A percentile compares a stretch with the other conserved stretches of the same genome.
Evolutionary conservation across 116 monocot species (phyloP).

Genomic region (Papilionanthe hybrid): DNA sequence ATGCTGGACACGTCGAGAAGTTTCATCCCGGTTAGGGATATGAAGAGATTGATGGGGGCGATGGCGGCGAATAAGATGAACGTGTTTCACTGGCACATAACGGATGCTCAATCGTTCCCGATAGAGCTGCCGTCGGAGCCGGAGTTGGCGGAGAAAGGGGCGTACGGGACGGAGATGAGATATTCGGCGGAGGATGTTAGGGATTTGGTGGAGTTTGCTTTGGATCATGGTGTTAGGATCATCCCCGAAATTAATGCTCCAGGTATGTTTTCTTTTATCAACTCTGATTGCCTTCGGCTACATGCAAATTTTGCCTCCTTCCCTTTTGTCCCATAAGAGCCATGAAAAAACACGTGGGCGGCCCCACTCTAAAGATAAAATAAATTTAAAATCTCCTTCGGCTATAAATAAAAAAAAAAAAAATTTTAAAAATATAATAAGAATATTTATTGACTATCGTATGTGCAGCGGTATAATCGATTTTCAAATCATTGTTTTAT

Average conservation of each 20-base stretch:
- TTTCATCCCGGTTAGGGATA: conserved; percentile 23
- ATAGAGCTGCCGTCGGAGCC: conserved; percentile 37
- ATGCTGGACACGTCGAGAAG: conserved; percentile 42
- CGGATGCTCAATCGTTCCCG: conserved; percentile 48
- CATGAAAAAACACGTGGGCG: no score
- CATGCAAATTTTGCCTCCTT: no score
- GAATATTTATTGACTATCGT: no score
- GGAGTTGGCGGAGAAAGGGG: conserved; percentile 29
- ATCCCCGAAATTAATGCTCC: conserved; percentile 47
- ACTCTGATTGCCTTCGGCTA: no score
- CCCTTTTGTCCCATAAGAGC: no score
- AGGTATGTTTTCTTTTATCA: conserved; percentile 11
- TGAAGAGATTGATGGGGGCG: conserved; percentile 31
- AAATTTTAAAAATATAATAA: no score
- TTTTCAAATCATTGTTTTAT: background rate
- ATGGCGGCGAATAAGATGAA: conserved; percentile 46
- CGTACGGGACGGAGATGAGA: conserved; percentile 27
- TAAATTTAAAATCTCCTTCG: no score
- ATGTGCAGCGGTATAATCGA: no score
- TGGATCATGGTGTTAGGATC: conserved; percentile 33
- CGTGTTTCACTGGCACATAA: conserved; percentile 51
- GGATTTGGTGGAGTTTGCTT: conserved; percentile 26
- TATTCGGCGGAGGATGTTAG: conserved; percentile 27
- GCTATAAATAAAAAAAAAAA: no score
- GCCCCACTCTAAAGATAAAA: no score